Percentiles rank a stretch among this genome's conserved stretches.
These are phyloP conservation scores for Coemansia sp. DNA, from an alignment of 192 early-diverging fungal genomes.

Conservation along the genomic window DNA sequence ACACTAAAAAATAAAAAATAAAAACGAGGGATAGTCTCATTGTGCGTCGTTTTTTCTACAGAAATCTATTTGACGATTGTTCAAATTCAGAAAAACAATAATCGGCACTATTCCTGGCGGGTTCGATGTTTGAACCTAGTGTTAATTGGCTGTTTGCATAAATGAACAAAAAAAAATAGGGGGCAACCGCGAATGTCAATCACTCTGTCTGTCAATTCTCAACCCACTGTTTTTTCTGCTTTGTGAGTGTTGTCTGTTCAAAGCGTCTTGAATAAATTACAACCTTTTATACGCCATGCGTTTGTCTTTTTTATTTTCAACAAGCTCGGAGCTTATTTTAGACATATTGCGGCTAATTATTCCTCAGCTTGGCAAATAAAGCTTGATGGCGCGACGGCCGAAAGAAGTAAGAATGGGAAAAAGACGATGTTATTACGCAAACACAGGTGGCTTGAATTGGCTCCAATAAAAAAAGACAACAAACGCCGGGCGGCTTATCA, in stretches of 20 bases:
- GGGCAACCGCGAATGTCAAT: not conserved
- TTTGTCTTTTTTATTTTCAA: not conserved
- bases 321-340: too few relatives aligned
- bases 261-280: too few relatives aligned
- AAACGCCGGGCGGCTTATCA: too few relatives aligned
- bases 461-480: too few relatives aligned
- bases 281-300: too few relatives aligned
- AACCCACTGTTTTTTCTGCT: not conserved
- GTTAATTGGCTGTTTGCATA: constrained; percentile 2
- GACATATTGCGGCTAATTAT: constrained; percentile 2
- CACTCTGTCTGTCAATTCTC: not conserved
- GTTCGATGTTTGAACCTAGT: not conserved
- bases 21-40: too few relatives aligned
- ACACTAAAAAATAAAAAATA: too few relatives aligned
- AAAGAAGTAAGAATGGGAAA: too few relatives aligned
- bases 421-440: not conserved
- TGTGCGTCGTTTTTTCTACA: too few relatives aligned
- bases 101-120: not conserved
- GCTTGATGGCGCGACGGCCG: too few relatives aligned
- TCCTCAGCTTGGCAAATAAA: not conserved
- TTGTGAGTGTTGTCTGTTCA: not conserved
- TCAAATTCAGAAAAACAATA: not conserved
- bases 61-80: too few relatives aligned
- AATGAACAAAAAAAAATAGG: not conserved
- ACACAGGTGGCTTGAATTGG: not conserved